Percentiles rank a stretch among this genome's conserved stretches.
Evolutionary conservation across 768 basidiomycete genomes (phyloP).

Genomic region (Tylopilus felleus): DNA sequence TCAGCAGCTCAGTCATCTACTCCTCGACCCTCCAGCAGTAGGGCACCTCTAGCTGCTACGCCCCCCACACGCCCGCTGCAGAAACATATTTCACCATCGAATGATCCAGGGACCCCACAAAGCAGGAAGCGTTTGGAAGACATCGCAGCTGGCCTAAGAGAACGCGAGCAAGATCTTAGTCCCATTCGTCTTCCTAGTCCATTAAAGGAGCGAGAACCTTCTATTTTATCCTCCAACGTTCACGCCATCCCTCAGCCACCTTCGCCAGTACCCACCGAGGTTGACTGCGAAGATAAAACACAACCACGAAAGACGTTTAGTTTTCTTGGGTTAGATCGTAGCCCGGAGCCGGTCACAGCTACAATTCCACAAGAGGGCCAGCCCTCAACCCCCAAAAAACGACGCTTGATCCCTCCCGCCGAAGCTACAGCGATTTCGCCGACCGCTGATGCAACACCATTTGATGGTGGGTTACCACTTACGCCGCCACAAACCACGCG

Average conservation of each 20-base stretch:
- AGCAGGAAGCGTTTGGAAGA: slow-evolving; percentile 10
- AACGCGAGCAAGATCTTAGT: slow-evolving; percentile 13
- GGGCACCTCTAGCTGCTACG: background rate
- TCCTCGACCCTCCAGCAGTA: background rate
- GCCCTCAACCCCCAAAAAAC: slow-evolving; percentile 27
- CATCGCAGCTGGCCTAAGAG: slow-evolving; percentile 18
- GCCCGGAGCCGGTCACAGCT: slow-evolving; percentile 9
- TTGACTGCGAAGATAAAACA: slow-evolving; percentile 18
- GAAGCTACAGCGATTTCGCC: background rate
- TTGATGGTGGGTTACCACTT: slow-evolving; percentile 3
- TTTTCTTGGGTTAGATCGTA: slow-evolving; percentile 24
- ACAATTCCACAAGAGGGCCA: slow-evolving; percentile 12
- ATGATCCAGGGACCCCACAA: slow-evolving; percentile 3
- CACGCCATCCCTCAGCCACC: slow-evolving; percentile 18
- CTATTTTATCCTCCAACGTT: background rate
- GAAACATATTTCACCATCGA: background rate
- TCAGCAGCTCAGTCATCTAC: background rate
- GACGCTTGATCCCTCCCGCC: slow-evolving; percentile 4
- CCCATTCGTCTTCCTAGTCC: slow-evolving; percentile 4
- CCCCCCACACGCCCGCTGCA: background rate
- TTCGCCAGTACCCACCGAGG: slow-evolving; percentile 26
- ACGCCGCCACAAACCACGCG: slow-evolving; percentile 30
- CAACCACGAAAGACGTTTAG: slow-evolving; percentile 14
- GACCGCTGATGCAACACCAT: background rate
- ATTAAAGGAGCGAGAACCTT: slow-evolving; percentile 3